A percentile compares a stretch with the other conserved stretches of the same genome.
Conservation (phyloP, 106 monocot genomes). For the Acorus gramineus region DNA sequence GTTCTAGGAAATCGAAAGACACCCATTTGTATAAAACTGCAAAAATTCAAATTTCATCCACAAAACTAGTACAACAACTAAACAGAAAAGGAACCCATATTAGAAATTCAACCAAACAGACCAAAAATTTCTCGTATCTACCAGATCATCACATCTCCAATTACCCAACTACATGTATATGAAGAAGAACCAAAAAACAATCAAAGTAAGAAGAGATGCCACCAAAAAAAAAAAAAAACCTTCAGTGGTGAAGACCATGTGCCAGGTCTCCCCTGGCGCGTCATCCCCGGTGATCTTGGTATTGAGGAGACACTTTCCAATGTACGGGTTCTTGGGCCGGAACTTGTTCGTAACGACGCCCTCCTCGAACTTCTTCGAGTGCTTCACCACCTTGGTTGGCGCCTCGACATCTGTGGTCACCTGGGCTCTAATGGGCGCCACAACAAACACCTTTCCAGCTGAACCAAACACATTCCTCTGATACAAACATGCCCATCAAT, state of each 20-base stretch:
- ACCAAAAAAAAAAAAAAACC: slow-evolving; percentile 29
- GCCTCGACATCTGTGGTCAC: slow-evolving; percentile 48
- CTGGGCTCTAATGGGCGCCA: slow-evolving; percentile 29
- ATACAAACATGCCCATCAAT: slow-evolving; percentile 18
- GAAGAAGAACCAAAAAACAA: neutral
- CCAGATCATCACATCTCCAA: too few relatives aligned
- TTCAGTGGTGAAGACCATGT: slow-evolving; percentile 98
- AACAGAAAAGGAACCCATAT: too few relatives aligned
- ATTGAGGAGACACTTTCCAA: slow-evolving; percentile 78
- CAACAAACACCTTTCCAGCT: neutral
- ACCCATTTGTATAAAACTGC: too few relatives aligned
- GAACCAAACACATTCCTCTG: slow-evolving; percentile 8
- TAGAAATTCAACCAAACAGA: too few relatives aligned
- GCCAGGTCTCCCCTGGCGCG: slow-evolving; percentile 98
- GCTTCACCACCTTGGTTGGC: slow-evolving; percentile 50
- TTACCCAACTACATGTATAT: neutral
- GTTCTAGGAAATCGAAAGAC: too few relatives aligned
- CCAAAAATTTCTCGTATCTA: too few relatives aligned
- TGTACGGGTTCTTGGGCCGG: slow-evolving; percentile 78
- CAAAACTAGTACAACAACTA: too few relatives aligned
- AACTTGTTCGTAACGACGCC: slow-evolving; percentile 75
- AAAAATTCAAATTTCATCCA: too few relatives aligned
- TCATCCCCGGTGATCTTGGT: slow-evolving; percentile 97
- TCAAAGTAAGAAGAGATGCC: neutral
- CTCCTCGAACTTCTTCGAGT: slow-evolving; percentile 81